Conservation (phyloP, 352 stramenopile genomes). For the Phytophthora rubi region DNA sequence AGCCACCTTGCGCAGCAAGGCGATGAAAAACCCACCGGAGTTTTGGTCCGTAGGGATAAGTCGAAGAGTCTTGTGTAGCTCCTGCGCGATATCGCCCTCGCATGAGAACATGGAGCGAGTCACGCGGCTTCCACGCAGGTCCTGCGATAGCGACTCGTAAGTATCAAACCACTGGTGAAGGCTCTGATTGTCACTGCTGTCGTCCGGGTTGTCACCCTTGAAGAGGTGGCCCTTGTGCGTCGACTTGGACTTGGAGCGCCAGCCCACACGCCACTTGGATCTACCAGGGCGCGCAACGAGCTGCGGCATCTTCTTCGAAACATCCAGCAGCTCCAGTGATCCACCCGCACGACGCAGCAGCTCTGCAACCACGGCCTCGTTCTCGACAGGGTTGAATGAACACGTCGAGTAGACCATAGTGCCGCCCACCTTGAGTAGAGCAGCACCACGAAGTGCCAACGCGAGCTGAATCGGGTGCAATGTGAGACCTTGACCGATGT, state of each 20-base stretch:
- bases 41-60: constrained; percentile 98
- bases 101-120: constrained; percentile 89
- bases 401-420: constrained; percentile 97
- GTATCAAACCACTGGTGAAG: constrained; percentile 83
- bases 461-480: constrained; percentile 95
- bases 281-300: constrained; percentile 63
- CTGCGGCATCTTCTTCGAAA: constrained; percentile 60
- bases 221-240: constrained; percentile 83
- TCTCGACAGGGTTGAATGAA: constrained; percentile 98
- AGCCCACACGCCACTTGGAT: constrained; percentile 76
- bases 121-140: constrained; percentile 72
- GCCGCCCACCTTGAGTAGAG: constrained; percentile 91
- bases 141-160: constrained; percentile 63
- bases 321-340: constrained; percentile 92
- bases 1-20: constrained; percentile 91
- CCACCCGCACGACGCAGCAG: constrained; percentile 90
- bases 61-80: constrained; percentile 92
- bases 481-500: constrained; percentile 88
- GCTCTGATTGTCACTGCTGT: constrained; percentile 12
- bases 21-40: constrained; percentile 99
- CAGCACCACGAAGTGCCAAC: constrained; percentile 92
- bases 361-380: constrained; percentile 98
- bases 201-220: constrained; percentile 28
- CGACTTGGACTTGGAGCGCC: constrained; percentile 90
- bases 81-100: constrained; percentile 29